phyloP scores from a whole-genome alignment of 495 filamentous ascomycete species.

The Neurospora africana region DNA sequence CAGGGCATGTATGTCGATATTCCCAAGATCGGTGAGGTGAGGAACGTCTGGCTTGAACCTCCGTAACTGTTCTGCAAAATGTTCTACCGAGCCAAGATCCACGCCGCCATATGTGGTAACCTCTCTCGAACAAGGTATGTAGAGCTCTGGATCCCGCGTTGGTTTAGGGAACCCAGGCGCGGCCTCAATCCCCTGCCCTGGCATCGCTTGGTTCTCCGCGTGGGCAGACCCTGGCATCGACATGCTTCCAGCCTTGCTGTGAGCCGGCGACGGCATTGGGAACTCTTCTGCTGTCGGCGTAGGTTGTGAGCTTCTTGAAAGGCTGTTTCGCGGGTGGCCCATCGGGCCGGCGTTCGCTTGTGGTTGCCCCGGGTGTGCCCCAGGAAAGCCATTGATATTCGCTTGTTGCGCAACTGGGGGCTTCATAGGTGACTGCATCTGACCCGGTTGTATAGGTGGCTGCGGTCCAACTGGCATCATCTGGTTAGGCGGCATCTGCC shows the following conservation, averaged over 20 bases:
- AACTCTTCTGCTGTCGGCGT: constrained; percentile 32
- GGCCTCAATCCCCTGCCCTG: constrained; percentile 11
- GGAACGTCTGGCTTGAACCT: constrained; percentile 63
- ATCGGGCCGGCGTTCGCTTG: constrained; percentile 24
- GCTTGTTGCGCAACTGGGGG: constrained; percentile 36
- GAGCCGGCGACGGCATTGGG: constrained; percentile 29
- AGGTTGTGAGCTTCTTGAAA: constrained; percentile 32
- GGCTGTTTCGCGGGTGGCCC: constrained; percentile 27
- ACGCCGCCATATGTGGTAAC: constrained; percentile 55
- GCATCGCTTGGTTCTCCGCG: constrained; percentile 18
- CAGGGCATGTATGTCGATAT: constrained; percentile 84
- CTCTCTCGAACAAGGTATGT: constrained; percentile 53
- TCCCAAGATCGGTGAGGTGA: constrained; percentile 63
- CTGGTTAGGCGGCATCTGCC: constrained; percentile 36
- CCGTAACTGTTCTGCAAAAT: constrained; percentile 52
- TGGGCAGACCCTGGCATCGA: constrained; percentile 23
- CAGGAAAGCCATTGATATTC: constrained; percentile 39
- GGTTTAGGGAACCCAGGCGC: constrained; percentile 24
- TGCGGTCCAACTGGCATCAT: constrained; percentile 37
- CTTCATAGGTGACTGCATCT: constrained; percentile 40
- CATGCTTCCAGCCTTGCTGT: constrained; percentile 26
- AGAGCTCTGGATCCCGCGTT: constrained; percentile 32
- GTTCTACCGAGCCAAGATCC: constrained; percentile 47
- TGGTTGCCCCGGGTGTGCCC: constrained; percentile 33
- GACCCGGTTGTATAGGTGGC: constrained; percentile 37